These are phyloP conservation scores for Ophiosphaerella narmari DNA, from an alignment of 2,329 filamentous ascomycete genomes.

Conservation along the genomic window DNA sequence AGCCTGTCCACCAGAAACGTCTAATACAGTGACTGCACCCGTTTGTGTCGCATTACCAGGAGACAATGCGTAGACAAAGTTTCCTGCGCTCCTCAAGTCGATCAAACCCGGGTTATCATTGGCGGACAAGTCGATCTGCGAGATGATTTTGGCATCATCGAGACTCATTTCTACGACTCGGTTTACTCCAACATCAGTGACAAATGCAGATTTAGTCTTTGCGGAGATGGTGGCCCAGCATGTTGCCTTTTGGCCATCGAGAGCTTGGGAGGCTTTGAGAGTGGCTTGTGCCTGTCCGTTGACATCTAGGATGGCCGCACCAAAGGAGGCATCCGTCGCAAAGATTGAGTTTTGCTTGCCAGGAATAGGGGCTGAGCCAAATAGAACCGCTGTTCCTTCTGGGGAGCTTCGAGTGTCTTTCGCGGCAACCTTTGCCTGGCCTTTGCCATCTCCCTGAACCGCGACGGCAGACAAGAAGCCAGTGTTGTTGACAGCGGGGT, in stretches of 20 bases:
- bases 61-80: constrained; percentile 62
- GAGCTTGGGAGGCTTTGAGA: constrained; percentile 41
- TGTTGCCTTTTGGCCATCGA: constrained; percentile 59
- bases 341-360: constrained; percentile 51
- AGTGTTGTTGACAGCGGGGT: constrained; percentile 58
- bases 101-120: constrained; percentile 59
- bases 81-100: constrained; percentile 59
- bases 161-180: constrained; percentile 62
- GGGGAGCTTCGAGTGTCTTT: constrained; percentile 50
- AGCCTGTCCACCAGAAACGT: constrained; percentile 31
- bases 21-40: constrained; percentile 48
- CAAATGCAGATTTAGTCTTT: constrained; percentile 58
- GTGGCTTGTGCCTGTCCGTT: constrained; percentile 41
- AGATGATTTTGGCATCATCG: constrained; percentile 54
- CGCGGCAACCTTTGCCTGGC: constrained; percentile 13
- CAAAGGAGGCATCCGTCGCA: constrained; percentile 64
- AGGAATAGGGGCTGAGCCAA: constrained; percentile 57
- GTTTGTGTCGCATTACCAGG: constrained; percentile 55
- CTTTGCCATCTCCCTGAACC: constrained; percentile 37
- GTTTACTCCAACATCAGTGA: constrained; percentile 61
- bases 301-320: constrained; percentile 56
- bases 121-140: constrained; percentile 43
- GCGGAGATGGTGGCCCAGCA: constrained; percentile 63
- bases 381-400: constrained; percentile 61
- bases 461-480: constrained; percentile 61